Conservation (phyloP, 805 yeast genomes). For the Saccharomycopsis javanensis region DNA sequence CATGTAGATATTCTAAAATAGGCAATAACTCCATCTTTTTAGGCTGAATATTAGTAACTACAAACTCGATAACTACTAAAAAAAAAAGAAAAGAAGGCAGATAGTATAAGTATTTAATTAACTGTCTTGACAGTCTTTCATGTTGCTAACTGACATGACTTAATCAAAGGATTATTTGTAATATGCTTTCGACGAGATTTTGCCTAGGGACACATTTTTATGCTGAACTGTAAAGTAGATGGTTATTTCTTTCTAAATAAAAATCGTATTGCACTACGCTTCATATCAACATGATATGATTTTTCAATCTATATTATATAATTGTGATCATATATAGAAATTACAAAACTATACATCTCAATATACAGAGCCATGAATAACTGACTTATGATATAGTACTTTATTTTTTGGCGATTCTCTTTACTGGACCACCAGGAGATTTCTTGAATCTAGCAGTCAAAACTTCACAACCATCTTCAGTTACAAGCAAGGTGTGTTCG, state of each 20-base stretch:
- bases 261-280: neutral
- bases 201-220: too few species aligned
- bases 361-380: neutral
- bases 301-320: neutral
- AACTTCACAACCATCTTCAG: conserved; percentile 89
- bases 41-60: neutral
- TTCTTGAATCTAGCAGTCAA: conserved; percentile 69
- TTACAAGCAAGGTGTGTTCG: conserved; percentile 85
- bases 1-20: neutral
- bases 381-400: neutral
- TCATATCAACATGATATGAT: too few species aligned
- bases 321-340: neutral
- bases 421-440: conserved; percentile 84
- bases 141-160: too few species aligned
- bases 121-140: too few species aligned
- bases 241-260: neutral
- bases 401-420: conserved; percentile 34
- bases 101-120: too few species aligned
- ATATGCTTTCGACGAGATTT: too few species aligned
- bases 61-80: neutral
- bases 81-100: too few species aligned
- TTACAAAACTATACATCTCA: neutral
- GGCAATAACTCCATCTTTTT: neutral
- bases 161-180: too few species aligned
- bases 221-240: too few species aligned